phyloP scores from a whole-genome alignment of 2,329 filamentous ascomycete genomes.

The Dendrostoma leiphaemia region DNA sequence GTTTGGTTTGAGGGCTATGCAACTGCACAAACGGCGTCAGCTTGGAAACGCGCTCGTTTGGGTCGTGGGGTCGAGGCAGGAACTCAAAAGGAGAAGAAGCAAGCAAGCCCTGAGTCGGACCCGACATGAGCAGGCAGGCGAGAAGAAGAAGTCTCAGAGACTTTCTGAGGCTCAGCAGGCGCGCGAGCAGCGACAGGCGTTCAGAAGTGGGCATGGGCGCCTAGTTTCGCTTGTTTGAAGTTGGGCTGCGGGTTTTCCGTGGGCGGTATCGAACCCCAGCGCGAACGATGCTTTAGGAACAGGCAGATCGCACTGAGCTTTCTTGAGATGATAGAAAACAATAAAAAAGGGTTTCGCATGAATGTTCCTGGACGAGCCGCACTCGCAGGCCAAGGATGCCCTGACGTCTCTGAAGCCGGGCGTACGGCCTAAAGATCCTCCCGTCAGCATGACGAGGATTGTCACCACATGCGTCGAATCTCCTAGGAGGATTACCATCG shows the following conservation, averaged over 20 bases:
- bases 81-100: background rate
- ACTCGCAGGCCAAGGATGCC: conserved; percentile 1
- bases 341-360: background rate
- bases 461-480: background rate
- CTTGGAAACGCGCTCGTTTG: background rate
- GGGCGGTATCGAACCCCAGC: background rate
- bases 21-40: background rate
- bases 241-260: background rate
- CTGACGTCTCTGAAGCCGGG: background rate
- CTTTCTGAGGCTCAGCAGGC: background rate
- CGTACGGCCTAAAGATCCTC: conserved; percentile 9
- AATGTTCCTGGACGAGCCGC: conserved; percentile 11
- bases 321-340: conserved; percentile 2
- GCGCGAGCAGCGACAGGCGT: background rate
- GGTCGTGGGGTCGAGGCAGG: background rate
- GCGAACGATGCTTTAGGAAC: background rate
- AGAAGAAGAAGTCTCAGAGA: background rate
- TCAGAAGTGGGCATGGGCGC: background rate
- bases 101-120: background rate
- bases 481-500: background rate
- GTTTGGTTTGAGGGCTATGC: background rate
- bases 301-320: background rate
- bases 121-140: background rate
- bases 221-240: background rate
- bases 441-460: background rate